Evolutionary conservation across 148 eudicot species (phyloP).

Genomic region (Cornus florida): DNA sequence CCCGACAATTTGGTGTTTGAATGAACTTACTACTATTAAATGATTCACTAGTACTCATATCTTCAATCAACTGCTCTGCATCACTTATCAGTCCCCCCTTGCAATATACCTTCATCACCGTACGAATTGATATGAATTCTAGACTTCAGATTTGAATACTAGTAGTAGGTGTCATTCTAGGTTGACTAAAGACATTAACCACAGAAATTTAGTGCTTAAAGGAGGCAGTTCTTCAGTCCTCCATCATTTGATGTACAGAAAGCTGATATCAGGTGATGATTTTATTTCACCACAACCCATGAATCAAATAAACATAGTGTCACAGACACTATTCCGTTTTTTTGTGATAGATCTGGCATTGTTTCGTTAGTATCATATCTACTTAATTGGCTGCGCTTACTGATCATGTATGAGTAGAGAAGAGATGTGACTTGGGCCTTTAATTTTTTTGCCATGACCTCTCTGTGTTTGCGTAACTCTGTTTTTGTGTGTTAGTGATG

Average conservation of each 20-base stretch:
- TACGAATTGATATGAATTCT: neutral
- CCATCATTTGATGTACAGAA: neutral
- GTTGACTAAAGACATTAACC: neutral
- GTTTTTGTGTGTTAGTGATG: no score
- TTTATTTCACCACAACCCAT: neutral
- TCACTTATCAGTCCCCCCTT: slow-evolving; percentile 64
- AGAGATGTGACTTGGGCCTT: no score
- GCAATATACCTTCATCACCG: slow-evolving; percentile 61
- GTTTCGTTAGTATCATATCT: neutral
- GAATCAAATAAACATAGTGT: neutral
- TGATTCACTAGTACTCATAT: slow-evolving; percentile 26
- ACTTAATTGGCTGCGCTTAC: neutral
- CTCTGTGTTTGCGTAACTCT: no score
- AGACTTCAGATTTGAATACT: neutral
- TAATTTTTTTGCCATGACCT: no score
- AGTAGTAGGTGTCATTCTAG: neutral
- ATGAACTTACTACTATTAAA: slow-evolving; percentile 44
- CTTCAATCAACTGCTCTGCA: slow-evolving; percentile 53
- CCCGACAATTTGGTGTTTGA: slow-evolving; percentile 20
- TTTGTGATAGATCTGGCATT: neutral
- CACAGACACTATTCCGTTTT: neutral
- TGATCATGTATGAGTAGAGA: no score
- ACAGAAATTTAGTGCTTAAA: neutral
- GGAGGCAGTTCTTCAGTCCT: neutral
- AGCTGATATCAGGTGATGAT: neutral